phyloP scores from a whole-genome alignment of 352 stramenopile species.

The Phytophthora macrochlamydospora region DNA sequence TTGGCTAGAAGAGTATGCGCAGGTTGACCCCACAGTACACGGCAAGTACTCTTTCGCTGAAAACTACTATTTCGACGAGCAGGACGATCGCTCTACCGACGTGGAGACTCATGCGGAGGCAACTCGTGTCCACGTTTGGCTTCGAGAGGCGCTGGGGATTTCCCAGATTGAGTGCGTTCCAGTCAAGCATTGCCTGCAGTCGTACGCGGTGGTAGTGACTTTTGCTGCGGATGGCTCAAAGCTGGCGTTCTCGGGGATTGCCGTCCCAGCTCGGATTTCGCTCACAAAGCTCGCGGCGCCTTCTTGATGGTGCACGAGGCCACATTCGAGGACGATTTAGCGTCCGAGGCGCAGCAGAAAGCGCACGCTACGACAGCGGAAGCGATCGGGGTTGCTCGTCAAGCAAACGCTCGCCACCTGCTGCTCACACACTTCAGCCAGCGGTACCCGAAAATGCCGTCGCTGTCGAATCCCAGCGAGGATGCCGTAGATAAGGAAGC shows the following conservation, averaged over 20 bases:
- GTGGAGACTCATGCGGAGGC: slow-evolving; percentile 34
- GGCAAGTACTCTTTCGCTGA: slow-evolving; percentile 91
- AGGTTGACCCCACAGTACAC: slow-evolving; percentile 74
- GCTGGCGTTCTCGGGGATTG: slow-evolving; percentile 96
- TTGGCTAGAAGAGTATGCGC: slow-evolving; percentile 94
- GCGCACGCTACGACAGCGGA: slow-evolving; percentile 95
- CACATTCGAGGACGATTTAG: slow-evolving; percentile 96
- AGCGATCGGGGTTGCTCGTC: slow-evolving; percentile 83
- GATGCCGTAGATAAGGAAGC: slow-evolving; percentile 10
- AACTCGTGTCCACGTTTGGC: slow-evolving; percentile 43
- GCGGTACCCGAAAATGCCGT: slow-evolving; percentile 81
- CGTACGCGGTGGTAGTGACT: slow-evolving; percentile 91
- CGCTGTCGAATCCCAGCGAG: slow-evolving; percentile 32
- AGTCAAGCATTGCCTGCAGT: slow-evolving; percentile 90
- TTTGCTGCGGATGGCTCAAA: slow-evolving; percentile 67
- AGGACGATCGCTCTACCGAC: slow-evolving; percentile 28
- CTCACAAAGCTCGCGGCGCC: slow-evolving; percentile 53
- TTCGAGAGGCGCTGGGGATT: slow-evolving; percentile 50
- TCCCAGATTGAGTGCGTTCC: slow-evolving; percentile 64
- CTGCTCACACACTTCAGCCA: slow-evolving; percentile 98
- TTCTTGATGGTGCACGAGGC: slow-evolving; percentile 97
- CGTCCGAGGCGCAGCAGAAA: slow-evolving; percentile 93
- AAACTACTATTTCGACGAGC: slow-evolving; percentile 85
- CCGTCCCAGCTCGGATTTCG: slow-evolving; percentile 82
- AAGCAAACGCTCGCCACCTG: slow-evolving; percentile 81